These are phyloP conservation scores for Magnusiomyces paraingens DNA, from an alignment of 1,139 yeast genomes.

Conservation along the genomic window DNA sequence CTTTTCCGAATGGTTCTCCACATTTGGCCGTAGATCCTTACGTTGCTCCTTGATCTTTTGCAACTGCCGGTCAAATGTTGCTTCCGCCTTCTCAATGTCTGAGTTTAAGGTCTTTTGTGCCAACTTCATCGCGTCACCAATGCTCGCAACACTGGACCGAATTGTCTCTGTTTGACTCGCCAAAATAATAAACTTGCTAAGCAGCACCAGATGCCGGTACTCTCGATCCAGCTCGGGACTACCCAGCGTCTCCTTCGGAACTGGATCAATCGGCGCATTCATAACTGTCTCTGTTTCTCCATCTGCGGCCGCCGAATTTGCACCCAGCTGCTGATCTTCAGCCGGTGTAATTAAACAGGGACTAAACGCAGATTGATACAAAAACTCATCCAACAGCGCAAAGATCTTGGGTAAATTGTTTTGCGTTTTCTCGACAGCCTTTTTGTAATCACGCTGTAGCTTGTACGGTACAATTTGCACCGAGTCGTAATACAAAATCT, in stretches of 20 bases:
- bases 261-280: background rate
- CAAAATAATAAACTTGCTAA: conserved; percentile 7
- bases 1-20: conserved; percentile 12
- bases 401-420: conserved; percentile 31
- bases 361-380: conserved; percentile 19
- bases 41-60: conserved; percentile 11
- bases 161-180: conserved; percentile 13
- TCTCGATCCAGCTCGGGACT: conserved; percentile 26
- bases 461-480: conserved; percentile 21
- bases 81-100: conserved; percentile 12
- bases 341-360: conserved; percentile 12
- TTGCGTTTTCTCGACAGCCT: conserved; percentile 29
- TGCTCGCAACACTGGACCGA: conserved; percentile 6
- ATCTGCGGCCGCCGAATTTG: background rate
- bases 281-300: background rate
- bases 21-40: conserved; percentile 9
- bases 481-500: conserved; percentile 30
- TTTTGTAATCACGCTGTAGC: conserved; percentile 18
- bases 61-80: conserved; percentile 10
- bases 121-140: conserved; percentile 1
- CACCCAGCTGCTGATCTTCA: conserved; percentile 2
- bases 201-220: conserved; percentile 15
- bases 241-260: conserved; percentile 11
- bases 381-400: conserved; percentile 25
- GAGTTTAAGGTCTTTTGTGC: conserved; percentile 1